Base-by-base conservation (phyloP, 1,284 basidiomycete species). In the Cryptococcus depauperatus region DNA sequence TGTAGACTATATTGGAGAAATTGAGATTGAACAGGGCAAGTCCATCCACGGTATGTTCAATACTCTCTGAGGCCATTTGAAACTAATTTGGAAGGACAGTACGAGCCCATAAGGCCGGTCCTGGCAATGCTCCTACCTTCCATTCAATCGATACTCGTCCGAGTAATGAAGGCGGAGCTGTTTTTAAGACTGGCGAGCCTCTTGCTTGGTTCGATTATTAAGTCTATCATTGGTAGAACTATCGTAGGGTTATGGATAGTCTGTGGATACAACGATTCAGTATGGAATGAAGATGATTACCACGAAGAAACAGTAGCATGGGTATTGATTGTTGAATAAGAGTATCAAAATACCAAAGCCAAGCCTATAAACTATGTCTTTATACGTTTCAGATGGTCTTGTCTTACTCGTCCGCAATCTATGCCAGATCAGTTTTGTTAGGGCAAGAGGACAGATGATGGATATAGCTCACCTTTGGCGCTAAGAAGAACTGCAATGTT, bases 401-500 rank as follows among this genome's bases (percentile, higher is more conserved):
- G 18, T 6, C 37, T 38, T 56, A 56, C 45, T 56, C 55, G 41
- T 56, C 55, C 35, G 55, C 54, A 43, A 56, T 56, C 55, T 56
- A 33, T 19, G 14, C 13, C 3, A 18, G 9, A 28, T 42, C 9
- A 10, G 35, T 26, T 37, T 23, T 29, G 11, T 13, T 37, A 10
- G 1, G 16, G 11, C 28, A 23, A n/a, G n/a, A n/a, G n/a, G 29
- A 13, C 5, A 30, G 16, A 32, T n/a, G 18, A 29, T 32, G 37
- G 13, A 26, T 7, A 14, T 4, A 25, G 58, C 64, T 43, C 43
- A 61, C 61, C 64, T 69, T 69, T 21, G 66, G 65, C 19, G 69
- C 67, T 28, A 66, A 54, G 61, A 69, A 68, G 60, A 71, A 69
- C 48, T 67, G 67, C 54, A 71, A 57, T 14, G 62, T 62, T 22